Evolutionary conservation across 106 monocot species (phyloP), one percentile per base, ranked within the genome.

Genomic region (Allium fistulosum): DNA sequence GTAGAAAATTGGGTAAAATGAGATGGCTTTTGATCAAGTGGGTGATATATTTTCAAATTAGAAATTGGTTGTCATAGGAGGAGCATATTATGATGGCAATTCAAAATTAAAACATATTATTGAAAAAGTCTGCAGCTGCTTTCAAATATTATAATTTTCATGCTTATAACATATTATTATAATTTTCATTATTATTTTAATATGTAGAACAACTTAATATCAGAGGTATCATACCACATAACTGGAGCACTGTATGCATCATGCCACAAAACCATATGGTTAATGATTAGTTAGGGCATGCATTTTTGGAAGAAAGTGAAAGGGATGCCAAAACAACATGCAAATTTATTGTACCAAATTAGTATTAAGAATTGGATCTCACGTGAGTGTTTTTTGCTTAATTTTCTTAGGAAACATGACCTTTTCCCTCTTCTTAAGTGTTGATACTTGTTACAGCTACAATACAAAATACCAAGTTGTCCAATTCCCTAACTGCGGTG

Each of bases 301-400:
- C 65, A 62, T 11, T 62, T 47, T 17, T 22, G 17, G 17, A 49
- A 65, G 48, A 46, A 65, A 17, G 65, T 65, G 46, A 17, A 65
- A 9, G n/a, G 48, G 49, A 46, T 27, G 12, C 59, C 22, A 22
- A 22, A 62, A 62, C 45, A 27, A 62, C 62, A 62, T 62, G 62
- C 27, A 62, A 62, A 8, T 17, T 65, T 12, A 22, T 22, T 22
- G 22, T 22, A 22, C 22, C 22, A 22, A 22, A 22, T 22, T 22
- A 14, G 52, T 15, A 46, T 22, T 27, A 27, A 74, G 74, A 58
- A 67, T 74, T 67, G 65, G 74, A 74, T 74, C 74, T 74, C 66
- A 65, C 56, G 74, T 74, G 74, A 68, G 28, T 56, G 14, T 55
- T 16, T 49, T 55, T 55, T 9, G 52, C 13, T 53, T 9, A 22